phyloP scores from a whole-genome alignment of 2,329 filamentous ascomycete species.

The Harringtonia aguacate region DNA sequence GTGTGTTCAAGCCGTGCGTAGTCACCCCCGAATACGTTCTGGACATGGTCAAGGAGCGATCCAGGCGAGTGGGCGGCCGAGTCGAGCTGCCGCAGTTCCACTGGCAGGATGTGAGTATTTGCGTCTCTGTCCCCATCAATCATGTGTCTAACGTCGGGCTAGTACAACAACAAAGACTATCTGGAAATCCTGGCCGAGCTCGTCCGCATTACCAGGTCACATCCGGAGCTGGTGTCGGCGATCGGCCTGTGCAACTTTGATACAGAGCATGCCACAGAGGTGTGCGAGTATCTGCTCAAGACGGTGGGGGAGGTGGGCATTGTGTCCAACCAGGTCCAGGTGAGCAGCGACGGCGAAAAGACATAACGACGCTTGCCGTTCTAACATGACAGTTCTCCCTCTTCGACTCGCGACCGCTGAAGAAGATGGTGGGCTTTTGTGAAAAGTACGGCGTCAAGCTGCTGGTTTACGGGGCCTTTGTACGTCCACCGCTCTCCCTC shows the following conservation, averaged over 20 bases:
- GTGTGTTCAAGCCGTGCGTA: conserved; percentile 20
- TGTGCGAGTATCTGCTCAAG: conserved; percentile 20
- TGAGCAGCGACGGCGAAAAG: conserved; percentile 6
- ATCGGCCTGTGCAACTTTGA: conserved; percentile 26
- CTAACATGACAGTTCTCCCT: conserved; percentile 22
- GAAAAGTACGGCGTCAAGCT: conserved; percentile 20
- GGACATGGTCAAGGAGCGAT: too few relatives aligned
- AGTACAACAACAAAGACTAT: conserved; percentile 24
- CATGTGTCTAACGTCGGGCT: too few relatives aligned
- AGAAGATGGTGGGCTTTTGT: conserved; percentile 18
- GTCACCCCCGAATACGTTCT: too few relatives aligned
- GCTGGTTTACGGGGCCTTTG: conserved; percentile 23
- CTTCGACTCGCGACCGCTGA: conserved; percentile 20
- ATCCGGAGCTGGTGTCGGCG: conserved; percentile 18
- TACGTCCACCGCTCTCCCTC: conserved; percentile 11
- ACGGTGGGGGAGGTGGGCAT: conserved; percentile 18
- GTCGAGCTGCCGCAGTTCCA: too few relatives aligned
- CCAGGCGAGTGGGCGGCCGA: too few relatives aligned
- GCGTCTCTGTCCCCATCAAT: neutral
- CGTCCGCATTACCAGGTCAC: conserved; percentile 15
- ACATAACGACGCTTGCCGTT: neutral
- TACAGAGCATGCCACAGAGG: conserved; percentile 18
- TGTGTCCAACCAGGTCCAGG: conserved; percentile 24
- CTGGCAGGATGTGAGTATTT: conserved; percentile 21
- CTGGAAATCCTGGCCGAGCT: conserved; percentile 22